phyloP scores from a whole-genome alignment of 805 yeast genomes.

The Yueomyces sinensis region DNA sequence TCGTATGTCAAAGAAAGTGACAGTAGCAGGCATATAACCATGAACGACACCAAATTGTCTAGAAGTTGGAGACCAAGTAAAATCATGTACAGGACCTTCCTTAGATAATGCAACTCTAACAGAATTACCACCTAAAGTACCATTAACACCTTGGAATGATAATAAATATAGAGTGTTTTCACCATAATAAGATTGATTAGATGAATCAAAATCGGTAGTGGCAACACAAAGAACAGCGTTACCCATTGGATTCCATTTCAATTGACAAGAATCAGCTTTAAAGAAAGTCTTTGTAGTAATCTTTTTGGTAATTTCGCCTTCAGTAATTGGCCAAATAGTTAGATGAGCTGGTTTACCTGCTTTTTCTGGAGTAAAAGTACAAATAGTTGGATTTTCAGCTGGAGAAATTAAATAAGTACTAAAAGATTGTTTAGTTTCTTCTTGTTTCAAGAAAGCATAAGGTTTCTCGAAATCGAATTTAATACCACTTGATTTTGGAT shows the following conservation, averaged over 20 bases:
- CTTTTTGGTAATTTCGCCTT: slow-evolving; percentile 41
- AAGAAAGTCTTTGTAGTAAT: slow-evolving; percentile 79
- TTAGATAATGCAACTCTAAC: slow-evolving; percentile 75
- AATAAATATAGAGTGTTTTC: slow-evolving; percentile 84
- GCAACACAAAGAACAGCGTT: slow-evolving; percentile 89
- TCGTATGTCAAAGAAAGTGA: slow-evolving; percentile 87
- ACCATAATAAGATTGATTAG: slow-evolving; percentile 92
- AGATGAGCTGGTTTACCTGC: slow-evolving; percentile 84
- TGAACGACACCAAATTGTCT: slow-evolving; percentile 95
- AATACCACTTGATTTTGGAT: slow-evolving; percentile 23
- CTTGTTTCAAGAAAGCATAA: slow-evolving; percentile 37
- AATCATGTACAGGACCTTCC: slow-evolving; percentile 88
- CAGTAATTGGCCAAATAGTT: slow-evolving; percentile 42
- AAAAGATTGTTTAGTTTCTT: slow-evolving; percentile 25
- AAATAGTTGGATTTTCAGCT: slow-evolving; percentile 80
- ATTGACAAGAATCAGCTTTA: slow-evolving; percentile 87
- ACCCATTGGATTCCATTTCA: slow-evolving; percentile 90
- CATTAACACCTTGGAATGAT: slow-evolving; percentile 31
- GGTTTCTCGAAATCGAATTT: slow-evolving; percentile 36
- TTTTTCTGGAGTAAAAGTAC: slow-evolving; percentile 80
- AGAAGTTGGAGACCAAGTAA: slow-evolving; percentile 93
- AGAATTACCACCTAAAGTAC: slow-evolving; percentile 86
- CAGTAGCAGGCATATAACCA: slow-evolving; percentile 95
- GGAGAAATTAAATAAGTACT: slow-evolving; percentile 56
- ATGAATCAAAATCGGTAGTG: slow-evolving; percentile 87